Conservation (phyloP, 305 asterid genomes). For the Plantago rigida region DNA sequence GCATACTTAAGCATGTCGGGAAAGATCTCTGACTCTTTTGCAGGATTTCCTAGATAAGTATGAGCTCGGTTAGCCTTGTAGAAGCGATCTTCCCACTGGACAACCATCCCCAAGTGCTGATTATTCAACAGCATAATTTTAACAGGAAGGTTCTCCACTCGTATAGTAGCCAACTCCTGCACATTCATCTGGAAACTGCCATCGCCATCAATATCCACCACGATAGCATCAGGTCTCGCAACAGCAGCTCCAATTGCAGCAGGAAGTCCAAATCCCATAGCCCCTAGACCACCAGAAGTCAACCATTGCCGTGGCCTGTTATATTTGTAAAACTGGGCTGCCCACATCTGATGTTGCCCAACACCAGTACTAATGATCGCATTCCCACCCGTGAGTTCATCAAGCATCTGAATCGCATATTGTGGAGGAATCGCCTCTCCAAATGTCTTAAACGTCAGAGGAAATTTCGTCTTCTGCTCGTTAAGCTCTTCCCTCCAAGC, state of each 20-base stretch:
- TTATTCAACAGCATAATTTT: constrained; percentile 52
- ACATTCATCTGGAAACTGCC: constrained; percentile 65
- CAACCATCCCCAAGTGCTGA: constrained; percentile 60
- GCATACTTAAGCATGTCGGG: constrained; percentile 58
- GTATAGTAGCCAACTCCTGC: constrained; percentile 48
- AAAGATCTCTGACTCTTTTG: constrained; percentile 40
- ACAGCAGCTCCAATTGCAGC: constrained; percentile 59
- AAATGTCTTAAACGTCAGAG: constrained; percentile 45
- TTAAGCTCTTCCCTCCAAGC: constrained; percentile 47
- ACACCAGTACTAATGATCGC: constrained; percentile 59
- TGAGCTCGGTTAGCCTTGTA: constrained; percentile 51
- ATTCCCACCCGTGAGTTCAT: constrained; percentile 49
- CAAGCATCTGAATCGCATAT: constrained; percentile 48
- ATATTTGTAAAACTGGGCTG: constrained; percentile 56
- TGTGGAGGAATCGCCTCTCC: constrained; percentile 61
- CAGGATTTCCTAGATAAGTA: constrained; percentile 46
- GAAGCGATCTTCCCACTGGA: constrained; percentile 58
- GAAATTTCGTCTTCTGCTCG: constrained; percentile 39
- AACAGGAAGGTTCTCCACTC: constrained; percentile 48
- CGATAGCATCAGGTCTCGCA: constrained; percentile 48
- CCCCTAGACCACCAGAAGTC: constrained; percentile 54
- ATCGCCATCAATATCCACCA: constrained; percentile 60
- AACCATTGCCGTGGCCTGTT: constrained; percentile 51
- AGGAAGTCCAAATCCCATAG: constrained; percentile 57
- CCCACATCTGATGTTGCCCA: constrained; percentile 68